Conservation (phyloP, 2,329 filamentous ascomycete genomes). For the Sporothrix variecibatus region DNA sequence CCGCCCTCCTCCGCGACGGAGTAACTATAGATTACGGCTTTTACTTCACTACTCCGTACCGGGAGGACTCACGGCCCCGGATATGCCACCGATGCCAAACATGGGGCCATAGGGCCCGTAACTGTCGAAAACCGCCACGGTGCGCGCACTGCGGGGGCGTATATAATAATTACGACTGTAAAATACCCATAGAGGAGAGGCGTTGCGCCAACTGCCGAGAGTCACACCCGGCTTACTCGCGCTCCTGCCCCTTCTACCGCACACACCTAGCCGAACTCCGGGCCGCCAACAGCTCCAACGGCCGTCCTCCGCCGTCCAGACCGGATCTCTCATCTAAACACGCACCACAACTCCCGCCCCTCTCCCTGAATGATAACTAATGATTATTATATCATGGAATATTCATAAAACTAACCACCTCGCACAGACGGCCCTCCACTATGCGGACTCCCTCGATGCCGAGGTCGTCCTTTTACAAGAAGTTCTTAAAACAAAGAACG, state of each 20-base stretch:
- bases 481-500: neutral
- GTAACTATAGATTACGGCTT: neutral
- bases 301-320: neutral
- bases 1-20: neutral
- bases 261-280: neutral
- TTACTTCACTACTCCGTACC: neutral
- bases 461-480: constrained; percentile 5
- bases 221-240: constrained; percentile 5
- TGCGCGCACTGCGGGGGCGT: neutral
- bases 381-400: neutral
- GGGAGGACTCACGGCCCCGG: neutral
- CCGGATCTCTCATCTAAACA: neutral
- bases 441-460: neutral
- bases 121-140: neutral
- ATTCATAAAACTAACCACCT: neutral
- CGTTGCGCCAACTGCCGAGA: neutral
- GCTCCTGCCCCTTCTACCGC: neutral
- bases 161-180: neutral
- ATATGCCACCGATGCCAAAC: neutral
- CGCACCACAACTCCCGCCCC: neutral
- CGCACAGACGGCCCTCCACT: constrained; percentile 1
- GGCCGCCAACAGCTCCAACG: neutral
- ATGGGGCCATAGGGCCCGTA: neutral
- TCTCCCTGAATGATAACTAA: neutral
- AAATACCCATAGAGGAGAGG: neutral